Base-by-base conservation (phyloP, 805 yeast species). In the Kuraishia borneana region DNA sequence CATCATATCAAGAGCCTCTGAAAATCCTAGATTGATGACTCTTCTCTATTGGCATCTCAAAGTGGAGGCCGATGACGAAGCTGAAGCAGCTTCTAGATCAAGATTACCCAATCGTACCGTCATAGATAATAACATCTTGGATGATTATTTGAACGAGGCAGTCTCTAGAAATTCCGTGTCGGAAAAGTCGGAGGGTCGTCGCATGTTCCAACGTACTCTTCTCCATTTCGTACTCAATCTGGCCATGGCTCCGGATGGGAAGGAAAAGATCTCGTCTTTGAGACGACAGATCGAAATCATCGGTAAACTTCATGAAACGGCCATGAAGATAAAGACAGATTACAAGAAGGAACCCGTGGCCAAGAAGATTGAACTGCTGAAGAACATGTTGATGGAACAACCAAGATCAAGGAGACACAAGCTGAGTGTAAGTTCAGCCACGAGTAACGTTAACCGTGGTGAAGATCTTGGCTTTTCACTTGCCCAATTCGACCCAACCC, bases 21-120 rank as follows among this genome's bases (percentile, higher is more conserved):
- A 68, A 14, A 82, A 80, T 48, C 68, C 70, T 16, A 61, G 70
- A 14, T 60, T 94, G 27, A 92, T 95, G 0, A 87, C 78, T 48
- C 84, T 71, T 48, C 74, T 94, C 40, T 88, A 84, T 53, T 92
- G 98, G 97, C 84, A 80, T 50, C 69, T 92, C 33, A 79, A 77
- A 42, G 95, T 94, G 2, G 96, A 89, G 48, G 71, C 80, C 21
- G 84, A 80, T 46, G 95, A 83, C 37, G 70, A 67, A 25, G 14
- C 29, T 2, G 23, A 4, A 18, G 21, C 20, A 7, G 20, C 22
- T 5, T n/a, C 33, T 19, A 30, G 16, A 6, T 12, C 28, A 7
- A 25, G 28, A 25, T 16, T 12, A 6, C 13, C 28, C 16, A 25
- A 25, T 12, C 16, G 13, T 7, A 13, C 13, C 13, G 28, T 16